Evolutionary conservation across 257 asterid genomes (phyloP).

Genomic region (Anisodus tanguticus): DNA sequence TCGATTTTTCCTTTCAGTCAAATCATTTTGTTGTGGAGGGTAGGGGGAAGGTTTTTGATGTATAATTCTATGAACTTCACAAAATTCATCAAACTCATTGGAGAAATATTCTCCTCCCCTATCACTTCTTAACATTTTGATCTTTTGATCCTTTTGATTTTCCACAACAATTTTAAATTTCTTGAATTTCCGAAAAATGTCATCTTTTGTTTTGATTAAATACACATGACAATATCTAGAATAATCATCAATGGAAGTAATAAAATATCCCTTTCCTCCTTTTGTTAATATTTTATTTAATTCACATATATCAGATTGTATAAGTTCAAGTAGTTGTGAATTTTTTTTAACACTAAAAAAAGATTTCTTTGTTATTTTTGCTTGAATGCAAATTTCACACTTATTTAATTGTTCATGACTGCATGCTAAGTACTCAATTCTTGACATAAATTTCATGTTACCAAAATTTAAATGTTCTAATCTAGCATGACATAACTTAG

Average conservation of each 20-base stretch:
- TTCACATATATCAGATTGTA: constrained; percentile 20
- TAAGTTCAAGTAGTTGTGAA: background rate
- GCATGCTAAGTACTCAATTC: background rate
- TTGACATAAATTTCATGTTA: background rate
- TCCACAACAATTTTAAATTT: background rate
- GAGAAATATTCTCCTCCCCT: background rate
- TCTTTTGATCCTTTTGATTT: background rate
- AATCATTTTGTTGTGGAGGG: background rate
- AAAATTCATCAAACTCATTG: background rate
- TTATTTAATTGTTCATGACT: background rate
- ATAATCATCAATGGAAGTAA: background rate
- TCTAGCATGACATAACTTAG: background rate
- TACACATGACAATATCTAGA: too few species aligned
- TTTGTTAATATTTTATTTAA: background rate
- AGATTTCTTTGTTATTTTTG: background rate
- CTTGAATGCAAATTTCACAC: background rate
- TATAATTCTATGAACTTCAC: background rate
- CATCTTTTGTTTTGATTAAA: background rate
- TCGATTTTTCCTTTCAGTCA: background rate
- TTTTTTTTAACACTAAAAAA: background rate
- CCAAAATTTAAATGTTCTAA: background rate
- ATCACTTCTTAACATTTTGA: constrained; percentile 18
- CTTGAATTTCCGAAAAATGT: background rate
- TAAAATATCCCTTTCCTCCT: background rate
- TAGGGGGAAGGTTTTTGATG: background rate